Percentiles rank a stretch among this genome's conserved stretches.
Evolutionary conservation across 345 rosid species (phyloP).

Genomic region (Ceriops tagal): DNA sequence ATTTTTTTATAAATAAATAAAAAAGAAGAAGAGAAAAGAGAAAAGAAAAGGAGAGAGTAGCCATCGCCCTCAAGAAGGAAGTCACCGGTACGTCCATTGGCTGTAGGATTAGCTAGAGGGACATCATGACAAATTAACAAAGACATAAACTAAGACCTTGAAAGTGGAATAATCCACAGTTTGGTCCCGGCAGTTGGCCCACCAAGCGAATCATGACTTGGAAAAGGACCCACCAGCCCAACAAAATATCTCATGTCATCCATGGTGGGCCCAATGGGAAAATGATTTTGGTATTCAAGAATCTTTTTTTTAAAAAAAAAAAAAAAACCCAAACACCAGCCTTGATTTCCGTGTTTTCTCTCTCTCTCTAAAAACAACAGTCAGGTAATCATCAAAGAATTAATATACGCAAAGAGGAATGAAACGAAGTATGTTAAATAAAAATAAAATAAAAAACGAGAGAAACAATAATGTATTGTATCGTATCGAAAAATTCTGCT

Average conservation of each 20-base stretch:
- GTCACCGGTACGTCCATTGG: neutral
- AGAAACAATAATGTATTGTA: too few species aligned
- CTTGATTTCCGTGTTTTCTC: too few species aligned
- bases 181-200: slow-evolving; percentile 35
- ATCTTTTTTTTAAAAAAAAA: too few species aligned
- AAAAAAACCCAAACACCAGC: too few species aligned
- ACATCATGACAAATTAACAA: slow-evolving; percentile 1
- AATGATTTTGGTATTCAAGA: slow-evolving; percentile 7
- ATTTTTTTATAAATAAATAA: neutral
- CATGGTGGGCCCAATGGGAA: slow-evolving; percentile 21
- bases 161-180: neutral
- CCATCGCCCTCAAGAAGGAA: slow-evolving; percentile 2
- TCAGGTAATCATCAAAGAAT: too few species aligned
- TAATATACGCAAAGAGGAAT: too few species aligned
- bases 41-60: neutral
- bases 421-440: too few species aligned
- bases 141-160: neutral
- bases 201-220: slow-evolving; percentile 18
- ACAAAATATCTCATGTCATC: slow-evolving; percentile 13
- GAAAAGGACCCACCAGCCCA: slow-evolving; percentile 17
- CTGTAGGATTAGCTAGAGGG: slow-evolving; percentile 9
- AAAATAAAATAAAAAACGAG: too few species aligned
- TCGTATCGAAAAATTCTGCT: too few species aligned
- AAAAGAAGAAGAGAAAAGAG: neutral
- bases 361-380: too few species aligned